A percentile compares a stretch with the other conserved stretches of the same genome.
Evolutionary conservation across 2,329 filamentous ascomycete species (phyloP).

Genomic region (Botrytis paeoniae): DNA sequence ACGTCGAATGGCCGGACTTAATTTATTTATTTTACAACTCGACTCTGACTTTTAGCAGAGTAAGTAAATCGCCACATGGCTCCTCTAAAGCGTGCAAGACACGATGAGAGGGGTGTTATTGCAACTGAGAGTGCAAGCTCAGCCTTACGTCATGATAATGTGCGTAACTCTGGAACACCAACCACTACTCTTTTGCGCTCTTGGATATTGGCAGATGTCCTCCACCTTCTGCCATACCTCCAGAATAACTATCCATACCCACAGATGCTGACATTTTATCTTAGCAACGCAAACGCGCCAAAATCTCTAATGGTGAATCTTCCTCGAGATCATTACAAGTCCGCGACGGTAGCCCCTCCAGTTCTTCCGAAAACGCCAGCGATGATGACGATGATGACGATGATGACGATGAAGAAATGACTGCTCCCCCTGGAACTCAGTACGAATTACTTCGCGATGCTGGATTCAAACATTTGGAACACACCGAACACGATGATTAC

Average conservation of each 20-base stretch:
- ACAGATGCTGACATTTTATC: slow-evolving; percentile 17
- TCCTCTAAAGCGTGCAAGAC: slow-evolving; percentile 42
- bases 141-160: slow-evolving; percentile 26
- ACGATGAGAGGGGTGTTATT: slow-evolving; percentile 36
- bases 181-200: not conserved
- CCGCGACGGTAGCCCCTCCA: slow-evolving; percentile 24
- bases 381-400: slow-evolving; percentile 38
- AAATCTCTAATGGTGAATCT: slow-evolving; percentile 35
- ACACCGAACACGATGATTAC: slow-evolving; percentile 58
- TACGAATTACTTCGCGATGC: slow-evolving; percentile 61
- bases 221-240: not conserved
- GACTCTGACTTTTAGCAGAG: not conserved
- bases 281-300: slow-evolving; percentile 44
- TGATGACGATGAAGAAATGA: slow-evolving; percentile 20
- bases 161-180: slow-evolving; percentile 9
- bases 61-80: slow-evolving; percentile 38
- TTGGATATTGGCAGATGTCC: not conserved
- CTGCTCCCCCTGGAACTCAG: slow-evolving; percentile 48
- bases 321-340: slow-evolving; percentile 25
- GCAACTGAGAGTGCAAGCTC: slow-evolving; percentile 35
- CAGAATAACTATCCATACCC: not conserved
- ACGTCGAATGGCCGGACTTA: not conserved
- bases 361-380: slow-evolving; percentile 33
- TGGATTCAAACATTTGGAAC: slow-evolving; percentile 55
- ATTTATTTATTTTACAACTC: not conserved